Evolutionary conservation across 1,284 basidiomycete genomes (phyloP), one percentile per base, ranked within the genome.

Genomic region (Earliella scabrosa): DNA sequence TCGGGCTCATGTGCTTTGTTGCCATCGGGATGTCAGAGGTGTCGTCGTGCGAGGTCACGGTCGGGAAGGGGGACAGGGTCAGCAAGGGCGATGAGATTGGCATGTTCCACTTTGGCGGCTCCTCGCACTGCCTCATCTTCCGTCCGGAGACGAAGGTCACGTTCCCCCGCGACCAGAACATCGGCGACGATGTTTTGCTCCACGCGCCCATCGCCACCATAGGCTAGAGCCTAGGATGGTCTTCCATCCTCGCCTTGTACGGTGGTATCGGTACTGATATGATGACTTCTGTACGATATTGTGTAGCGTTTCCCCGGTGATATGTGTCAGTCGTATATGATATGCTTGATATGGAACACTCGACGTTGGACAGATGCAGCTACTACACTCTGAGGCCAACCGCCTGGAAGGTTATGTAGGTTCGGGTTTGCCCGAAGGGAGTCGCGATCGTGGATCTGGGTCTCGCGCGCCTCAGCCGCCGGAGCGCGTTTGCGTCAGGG

Each of bases 91-190:
- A 81, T 24, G 63, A 82, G 59, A 35, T 80, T 4, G 80, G 81
- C 50, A 76, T 74, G 76, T 82, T 82, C 72, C 80, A 78, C 63
- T 82, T 80, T 67, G 80, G 81, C 13, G 81, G 80, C 4, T 82
- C 79, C 34, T 74, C 79, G 2, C 73, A 79, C 58, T 70, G 73
- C 53, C 59, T 80, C 40, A 45, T 81, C 32, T 78, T 82, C 63
- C 58, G 74, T 20, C 52, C 52, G 45, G 20, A 55, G 45, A 36
- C 49, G 10, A 45, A 41, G 40, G 32, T 45, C 27, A 32, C 26
- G 27, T 50, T 54, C 45, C n/a, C n/a, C 10, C 11, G 29, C 6
- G 41, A 36, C 2, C 39, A 45, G 4, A 8, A 3, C 18, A n/a
- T 47, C 20, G 38, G 50, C 4, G n/a, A 23, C 20, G 43, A 55